Evolutionary conservation across 176 grass and related monocot species (phyloP).

Genomic region (Ampelocalamus luodianensis): DNA sequence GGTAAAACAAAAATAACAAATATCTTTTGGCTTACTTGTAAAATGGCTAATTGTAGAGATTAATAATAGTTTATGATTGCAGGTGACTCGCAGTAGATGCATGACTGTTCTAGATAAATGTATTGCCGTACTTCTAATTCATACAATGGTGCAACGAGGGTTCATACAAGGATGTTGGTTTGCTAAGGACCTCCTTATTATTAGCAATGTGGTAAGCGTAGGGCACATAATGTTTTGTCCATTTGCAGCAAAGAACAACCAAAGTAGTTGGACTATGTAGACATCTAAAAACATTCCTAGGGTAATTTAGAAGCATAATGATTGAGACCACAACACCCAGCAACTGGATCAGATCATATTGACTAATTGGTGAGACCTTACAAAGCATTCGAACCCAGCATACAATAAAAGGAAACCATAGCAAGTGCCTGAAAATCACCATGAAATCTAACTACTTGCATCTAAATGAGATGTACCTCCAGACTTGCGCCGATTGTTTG

Average conservation of each 20-base stretch:
- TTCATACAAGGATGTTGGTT: background rate
- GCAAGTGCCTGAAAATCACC: background rate
- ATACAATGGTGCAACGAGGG: background rate
- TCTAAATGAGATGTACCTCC: constrained; percentile 49
- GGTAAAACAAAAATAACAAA: constrained; percentile 1
- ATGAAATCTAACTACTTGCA: constrained; percentile 4
- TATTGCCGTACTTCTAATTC: constrained; percentile 5
- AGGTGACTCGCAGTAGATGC: constrained; percentile 13
- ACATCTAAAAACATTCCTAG: constrained; percentile 4
- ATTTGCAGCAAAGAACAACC: constrained; percentile 6
- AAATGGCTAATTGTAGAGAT: constrained; percentile 12
- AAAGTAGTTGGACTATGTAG: background rate
- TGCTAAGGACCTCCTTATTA: background rate
- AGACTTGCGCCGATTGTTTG: constrained; percentile 52
- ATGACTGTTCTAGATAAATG: background rate
- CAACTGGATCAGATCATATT: constrained; percentile 5
- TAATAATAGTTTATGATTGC: background rate
- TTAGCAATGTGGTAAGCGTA: constrained; percentile 12
- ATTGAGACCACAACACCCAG: constrained; percentile 20
- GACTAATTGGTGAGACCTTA: background rate
- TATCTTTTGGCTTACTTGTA: background rate
- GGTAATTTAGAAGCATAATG: background rate
- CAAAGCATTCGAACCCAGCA: background rate
- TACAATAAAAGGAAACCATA: constrained; percentile 10
- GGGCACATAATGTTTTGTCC: background rate